Evolutionary conservation across 2,329 filamentous ascomycete genomes (phyloP), one percentile per base, ranked within the genome.

Genomic region (Diaporthe sp.): DNA sequence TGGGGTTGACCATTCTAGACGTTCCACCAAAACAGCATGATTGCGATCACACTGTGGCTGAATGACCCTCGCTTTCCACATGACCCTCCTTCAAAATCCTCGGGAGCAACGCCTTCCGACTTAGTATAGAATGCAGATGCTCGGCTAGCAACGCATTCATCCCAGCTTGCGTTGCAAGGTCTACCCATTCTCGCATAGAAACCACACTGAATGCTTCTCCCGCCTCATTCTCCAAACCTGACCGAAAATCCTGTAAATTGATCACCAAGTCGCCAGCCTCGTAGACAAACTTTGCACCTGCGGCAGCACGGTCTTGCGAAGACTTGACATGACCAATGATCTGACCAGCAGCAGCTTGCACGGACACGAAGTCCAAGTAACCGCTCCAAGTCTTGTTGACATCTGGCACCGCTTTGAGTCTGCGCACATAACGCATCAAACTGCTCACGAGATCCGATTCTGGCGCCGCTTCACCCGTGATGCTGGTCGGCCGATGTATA

Each of bases 401-500:
- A 49, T 49, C 44, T 49, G 44, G 44, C 44, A 49, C 44, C 44
- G 44, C 44, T 49, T 49, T 49, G 44, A 49, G 44, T 49, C 44
- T 49, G 44, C 44, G 44, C 44, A 49, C 44, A 49, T 49, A 49
- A 22, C 44, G 44, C 44, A 49, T 49, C 44, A 49, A 49, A 49
- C 44, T 49, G 44, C 44, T 49, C 44, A 49, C 17, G 44, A 49
- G 44, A 49, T 49, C 44, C 44, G 44, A 49, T 49, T 49, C 44
- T 49, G 44, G 44, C 44, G 44, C 44, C 44, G 44, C 44, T 49
- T 49, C 17, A 49, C 44, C 44, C 44, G 44, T 62, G 73, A 79
- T 75, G 72, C 71, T 73, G 0, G 73, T 73, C 34, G 81, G 79
- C 28, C 83, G 80, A 73, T 84, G 82, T 39, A 85, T 81, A 3